Base-by-base conservation (phyloP, 2,329 filamentous ascomycete genomes). In the Zymoseptoria ardabiliae region DNA sequence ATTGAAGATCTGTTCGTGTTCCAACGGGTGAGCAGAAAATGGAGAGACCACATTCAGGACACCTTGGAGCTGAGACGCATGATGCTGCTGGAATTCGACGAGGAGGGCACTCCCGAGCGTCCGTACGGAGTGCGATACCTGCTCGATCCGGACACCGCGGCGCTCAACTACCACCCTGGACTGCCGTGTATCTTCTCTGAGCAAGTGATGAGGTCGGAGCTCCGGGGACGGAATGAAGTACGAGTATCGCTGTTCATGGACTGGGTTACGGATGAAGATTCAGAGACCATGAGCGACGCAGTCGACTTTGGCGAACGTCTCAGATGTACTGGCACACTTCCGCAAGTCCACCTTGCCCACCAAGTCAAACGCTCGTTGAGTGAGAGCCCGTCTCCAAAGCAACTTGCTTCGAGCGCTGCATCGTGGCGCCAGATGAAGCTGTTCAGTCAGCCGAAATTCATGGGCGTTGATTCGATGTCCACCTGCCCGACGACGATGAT, bases 351-450 rank as follows among this genome's bases (percentile, higher is more conserved):
- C 25, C 25, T 9, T 28, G 25, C 25, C 25, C 25, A 28, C 9
- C 5, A 28, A 5, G 4, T 28, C 5, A 9, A 28, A 9, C 25
- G 25, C 25, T 9, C 5, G 5, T 5, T 5, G 9, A 28, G 25
- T 9, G 5, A 28, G 5, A 9, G 25, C 25, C 5, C 25, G 25
- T 9, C 4, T 9, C 9, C 5, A 9, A 28, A 28, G 25, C 25
- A 28, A 4, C 25, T 28, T 28, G 4, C 25, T 5, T 10, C 20
- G 13, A 11, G 10, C 48, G 19, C 6, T n/a, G 51, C 51, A 19
- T 58, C 56, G 30, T 58, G 56, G 56, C 56, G 56, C 1, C 50
- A 35, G 10, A 58, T 58, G 50, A 58, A 58, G 50, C 25, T 53
- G 1, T 53, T 51, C 25, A 28, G 25, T 28, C 25, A 28, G 25